A percentile compares a stretch with the other conserved stretches of the same genome.
These are phyloP conservation scores for Zoysia japonica DNA, from an alignment of 176 grass and related monocot species.

Conservation along the genomic window DNA sequence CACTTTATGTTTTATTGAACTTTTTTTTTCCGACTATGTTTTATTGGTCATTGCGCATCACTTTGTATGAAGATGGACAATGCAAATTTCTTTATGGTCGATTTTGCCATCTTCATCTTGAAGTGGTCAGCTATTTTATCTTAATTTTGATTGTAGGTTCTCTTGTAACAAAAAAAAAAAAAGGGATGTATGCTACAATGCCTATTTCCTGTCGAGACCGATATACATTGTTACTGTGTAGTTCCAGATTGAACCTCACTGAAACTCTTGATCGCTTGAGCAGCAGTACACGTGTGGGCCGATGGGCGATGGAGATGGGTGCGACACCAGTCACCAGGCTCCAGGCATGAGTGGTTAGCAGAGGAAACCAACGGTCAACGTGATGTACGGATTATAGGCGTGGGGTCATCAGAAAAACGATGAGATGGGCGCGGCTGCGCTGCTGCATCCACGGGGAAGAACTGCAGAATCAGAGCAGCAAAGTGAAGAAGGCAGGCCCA, in stretches of 20 bases:
- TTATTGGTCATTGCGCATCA: neutral
- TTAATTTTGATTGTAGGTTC: neutral
- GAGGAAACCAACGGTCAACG: constrained; percentile 72
- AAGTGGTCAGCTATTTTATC: neutral
- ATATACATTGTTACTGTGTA: no score
- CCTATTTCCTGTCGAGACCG: no score
- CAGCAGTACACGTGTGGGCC: neutral
- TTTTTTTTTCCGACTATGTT: no score
- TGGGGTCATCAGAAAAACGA: constrained; percentile 24
- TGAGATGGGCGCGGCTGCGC: constrained; percentile 37
- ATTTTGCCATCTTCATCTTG: neutral
- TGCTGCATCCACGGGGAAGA: constrained; percentile 25
- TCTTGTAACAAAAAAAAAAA: neutral
- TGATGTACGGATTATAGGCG: constrained; percentile 51
- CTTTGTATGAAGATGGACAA: neutral
- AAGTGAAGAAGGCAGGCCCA: constrained; percentile 11
- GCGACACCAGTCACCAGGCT: neutral
- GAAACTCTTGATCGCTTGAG: neutral
- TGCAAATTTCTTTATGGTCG: neutral
- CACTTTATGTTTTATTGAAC: neutral
- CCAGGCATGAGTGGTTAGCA: neutral
- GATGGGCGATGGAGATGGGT: no score
- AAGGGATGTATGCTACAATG: no score
- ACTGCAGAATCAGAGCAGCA: neutral
- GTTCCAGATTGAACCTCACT: neutral